Evolutionary conservation across 768 basidiomycete genomes (phyloP), one percentile per base, ranked within the genome.

Genomic region (Termitomyces bulborhizus): DNA sequence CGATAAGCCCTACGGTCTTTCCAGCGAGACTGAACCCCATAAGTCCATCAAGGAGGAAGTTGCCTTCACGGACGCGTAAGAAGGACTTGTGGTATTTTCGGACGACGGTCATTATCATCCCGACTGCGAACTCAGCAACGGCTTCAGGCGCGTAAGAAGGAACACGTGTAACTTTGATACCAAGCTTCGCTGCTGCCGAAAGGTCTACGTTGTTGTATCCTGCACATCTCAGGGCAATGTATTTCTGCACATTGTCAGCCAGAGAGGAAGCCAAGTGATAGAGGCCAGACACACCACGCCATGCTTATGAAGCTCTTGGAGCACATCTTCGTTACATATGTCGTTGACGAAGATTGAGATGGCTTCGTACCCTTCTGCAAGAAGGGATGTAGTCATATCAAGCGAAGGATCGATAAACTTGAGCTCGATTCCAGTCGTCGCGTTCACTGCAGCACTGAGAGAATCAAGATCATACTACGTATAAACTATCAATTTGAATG

Each of bases 21-120:
- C 72, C 73, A 13, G 63, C 45, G 40, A 76, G 66, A 51, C 74
- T 76, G 64, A 73, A 69, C 0, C 75, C 75, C 4, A 76, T 62
- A 8, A 76, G 67, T 15, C 74, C 73, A 48, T 76, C 75, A 39
- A 76, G 70, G 39, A 76, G 69, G 62, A 76, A 75, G 54, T 76
- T 76, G 3, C 74, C 74, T 56, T 76, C 75, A 6, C 75, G 73
- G 1, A 76, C 74, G n/a, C 75, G 72, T 46, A 69, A 68, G 58
- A 73, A 75, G 9, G 75, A 72, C 57, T 76, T 76, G 65, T 76
- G 75, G 57, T 74, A 76, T 59, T 76, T 76, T 55, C 75, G 71
- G 9, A 74, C 64, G 41, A 76, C 72, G 31, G 74, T 76, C 63
- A 76, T 60, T 51, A 76, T 68, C 73, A 75, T 76, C n/a, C 75